These are phyloP conservation scores for Crithidia expoeki DNA, from an alignment of 208 protist genomes.

Conservation along the genomic window DNA sequence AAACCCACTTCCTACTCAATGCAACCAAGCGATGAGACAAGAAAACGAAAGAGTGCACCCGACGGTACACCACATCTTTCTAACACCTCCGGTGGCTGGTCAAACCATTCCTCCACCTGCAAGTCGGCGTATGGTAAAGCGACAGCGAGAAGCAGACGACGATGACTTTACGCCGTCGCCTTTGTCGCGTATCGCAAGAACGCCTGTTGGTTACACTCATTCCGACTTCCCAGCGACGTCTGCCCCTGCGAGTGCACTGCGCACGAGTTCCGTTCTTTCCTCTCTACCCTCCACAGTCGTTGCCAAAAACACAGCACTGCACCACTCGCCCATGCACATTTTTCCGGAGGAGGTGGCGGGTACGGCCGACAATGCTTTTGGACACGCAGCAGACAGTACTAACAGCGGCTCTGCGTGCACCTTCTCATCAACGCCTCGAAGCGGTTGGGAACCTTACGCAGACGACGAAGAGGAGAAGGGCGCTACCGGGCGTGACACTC, in stretches of 20 bases:
- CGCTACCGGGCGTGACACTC: background rate
- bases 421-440: background rate
- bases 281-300: conserved; percentile 23
- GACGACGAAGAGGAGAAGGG: background rate
- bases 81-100: no score
- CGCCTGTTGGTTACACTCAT: background rate
- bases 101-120: no score
- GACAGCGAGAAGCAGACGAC: background rate
- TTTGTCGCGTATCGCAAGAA: background rate
- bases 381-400: background rate
- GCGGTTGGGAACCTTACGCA: no score
- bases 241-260: background rate
- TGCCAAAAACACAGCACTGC: background rate
- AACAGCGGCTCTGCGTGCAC: no score
- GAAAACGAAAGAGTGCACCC: background rate
- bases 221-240: background rate
- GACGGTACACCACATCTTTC: no score
- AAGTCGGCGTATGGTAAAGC: background rate
- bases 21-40: background rate
- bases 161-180: background rate
- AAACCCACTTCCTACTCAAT: conserved; percentile 21
- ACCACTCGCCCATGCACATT: conserved; percentile 28
- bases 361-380: background rate
- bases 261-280: background rate
- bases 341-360: conserved; percentile 20